phyloP scores from a whole-genome alignment of 306 rosid species.

The Rosa persica region DNA sequence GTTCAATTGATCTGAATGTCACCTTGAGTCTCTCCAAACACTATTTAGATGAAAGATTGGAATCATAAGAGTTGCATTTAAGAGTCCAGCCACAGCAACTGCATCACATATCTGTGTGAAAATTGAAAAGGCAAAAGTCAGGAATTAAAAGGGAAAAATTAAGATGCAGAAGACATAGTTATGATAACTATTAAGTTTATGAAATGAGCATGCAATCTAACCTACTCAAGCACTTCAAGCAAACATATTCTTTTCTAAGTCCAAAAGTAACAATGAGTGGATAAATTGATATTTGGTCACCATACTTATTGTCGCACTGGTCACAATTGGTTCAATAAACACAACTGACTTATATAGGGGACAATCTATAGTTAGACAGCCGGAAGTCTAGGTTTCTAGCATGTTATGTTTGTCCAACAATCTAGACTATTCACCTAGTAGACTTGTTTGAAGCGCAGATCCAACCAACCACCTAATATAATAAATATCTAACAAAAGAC shows the following conservation, averaged over 20 bases:
- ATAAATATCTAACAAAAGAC: not conserved
- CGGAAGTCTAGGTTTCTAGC: not conserved
- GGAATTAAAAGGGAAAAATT: constrained; percentile 1
- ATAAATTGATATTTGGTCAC: not conserved
- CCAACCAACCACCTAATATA: not conserved
- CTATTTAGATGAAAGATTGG: constrained; percentile 96
- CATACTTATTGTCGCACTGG: not conserved
- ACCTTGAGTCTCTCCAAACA: constrained; percentile 98
- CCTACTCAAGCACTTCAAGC: not conserved
- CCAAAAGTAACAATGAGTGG: not conserved
- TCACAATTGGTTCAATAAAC: not conserved
- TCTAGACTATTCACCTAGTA: not conserved
- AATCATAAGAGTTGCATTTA: constrained; percentile 89
- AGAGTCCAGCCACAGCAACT: constrained; percentile 95
- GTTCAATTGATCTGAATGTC: constrained; percentile 11
- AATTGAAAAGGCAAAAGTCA: constrained; percentile 15
- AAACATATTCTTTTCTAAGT: not conserved
- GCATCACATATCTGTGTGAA: constrained; percentile 84
- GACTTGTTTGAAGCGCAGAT: not conserved
- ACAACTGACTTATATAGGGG: not conserved
- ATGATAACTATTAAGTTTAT: constrained; percentile 14
- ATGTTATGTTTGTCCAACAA: not conserved
- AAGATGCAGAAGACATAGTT: constrained; percentile 13
- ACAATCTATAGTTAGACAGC: not conserved
- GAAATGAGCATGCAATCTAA: not conserved